Evolutionary conservation across 2,329 filamentous ascomycete genomes (phyloP), one percentile per base, ranked within the genome.

Genomic region (Fusarium sp.): DNA sequence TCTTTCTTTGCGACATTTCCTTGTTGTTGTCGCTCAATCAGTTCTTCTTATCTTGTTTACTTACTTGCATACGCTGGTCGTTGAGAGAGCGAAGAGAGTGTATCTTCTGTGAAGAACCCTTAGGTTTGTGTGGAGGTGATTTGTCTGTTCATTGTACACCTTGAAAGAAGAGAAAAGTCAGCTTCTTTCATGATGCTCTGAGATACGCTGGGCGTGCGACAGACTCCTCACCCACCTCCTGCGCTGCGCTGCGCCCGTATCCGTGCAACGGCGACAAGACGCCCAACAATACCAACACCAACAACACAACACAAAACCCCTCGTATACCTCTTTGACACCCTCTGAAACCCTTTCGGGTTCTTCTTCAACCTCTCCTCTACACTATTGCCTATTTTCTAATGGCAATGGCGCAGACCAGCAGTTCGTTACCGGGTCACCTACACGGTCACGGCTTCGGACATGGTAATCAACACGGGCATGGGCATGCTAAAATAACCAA

Each of bases 401-500:
- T 71, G 70, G 71, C 72, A 61, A 78, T 79, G 77, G 76, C 76
- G 70, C 78, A 62, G 69, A 78, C 54, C 66, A 73, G 63, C 62
- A 72, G 62, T 72, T 74, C 58, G 41, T 70, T 69, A 72, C 71
- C 73, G 62, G 67, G 76, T 66, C 58, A 77, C 68, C 59, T 77
- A 63, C 64, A 78, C 54, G 70, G 75, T 62, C 71, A 73, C 48
- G 41, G 58, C 60, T 72, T 76, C 60, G 70, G 70, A 44, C 74
- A 75, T 65, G 75, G 52, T 30, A 57, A 60, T 41, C 44, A 60
- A 50, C 64, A 68, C 51, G 20, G 51, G 24, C 24, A 58, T 65
- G 70, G 72, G 39, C 75, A 77, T 61, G 73, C 74, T 56, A 81
- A 81, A 66, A 77, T 81, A 73, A 79, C 83, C 77, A 89, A 89